Conservation (phyloP, 768 basidiomycete species). For the Neoboletus brunneissimus region DNA sequence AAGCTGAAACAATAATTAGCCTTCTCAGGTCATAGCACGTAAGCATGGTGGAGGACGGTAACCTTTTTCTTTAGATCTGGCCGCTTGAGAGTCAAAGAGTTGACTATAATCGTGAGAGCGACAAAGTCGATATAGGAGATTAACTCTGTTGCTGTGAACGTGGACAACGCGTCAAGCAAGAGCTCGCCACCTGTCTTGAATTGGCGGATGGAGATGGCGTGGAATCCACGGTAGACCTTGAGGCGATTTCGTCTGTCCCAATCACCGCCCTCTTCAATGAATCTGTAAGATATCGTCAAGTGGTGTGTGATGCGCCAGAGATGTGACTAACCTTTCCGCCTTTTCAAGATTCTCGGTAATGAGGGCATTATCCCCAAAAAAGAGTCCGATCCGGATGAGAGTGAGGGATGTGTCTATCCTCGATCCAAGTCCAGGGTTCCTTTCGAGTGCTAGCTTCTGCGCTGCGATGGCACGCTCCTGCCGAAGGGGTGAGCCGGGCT, state of each 20-base stretch:
- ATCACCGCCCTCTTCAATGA: slow-evolving; percentile 94
- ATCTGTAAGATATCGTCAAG: slow-evolving; percentile 38
- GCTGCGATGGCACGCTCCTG: slow-evolving; percentile 83
- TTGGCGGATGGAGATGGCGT: slow-evolving; percentile 83
- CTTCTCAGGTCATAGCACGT: not conserved
- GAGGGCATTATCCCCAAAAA: slow-evolving; percentile 76
- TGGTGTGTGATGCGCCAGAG: not conserved
- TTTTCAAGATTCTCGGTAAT: slow-evolving; percentile 70
- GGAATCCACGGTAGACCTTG: slow-evolving; percentile 91
- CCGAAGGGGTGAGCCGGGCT: not conserved
- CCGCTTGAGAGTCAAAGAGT: slow-evolving; percentile 69
- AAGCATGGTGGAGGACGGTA: not conserved
- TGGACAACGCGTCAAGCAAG: slow-evolving; percentile 86
- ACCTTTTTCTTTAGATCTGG: slow-evolving; percentile 82
- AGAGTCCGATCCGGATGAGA: slow-evolving; percentile 85
- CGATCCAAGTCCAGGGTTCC: slow-evolving; percentile 89
- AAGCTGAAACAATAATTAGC: slow-evolving; percentile 47
- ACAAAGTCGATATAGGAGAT: slow-evolving; percentile 90
- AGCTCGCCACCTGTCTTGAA: slow-evolving; percentile 85
- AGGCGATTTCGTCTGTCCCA: slow-evolving; percentile 97
- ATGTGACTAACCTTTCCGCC: slow-evolving; percentile 68
- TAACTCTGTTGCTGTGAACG: slow-evolving; percentile 91
- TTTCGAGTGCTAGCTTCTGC: slow-evolving; percentile 80
- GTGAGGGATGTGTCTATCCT: slow-evolving; percentile 91
- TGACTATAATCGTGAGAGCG: slow-evolving; percentile 76